phyloP scores from a whole-genome alignment of 345 rosid species.

The Salix dunnii region DNA sequence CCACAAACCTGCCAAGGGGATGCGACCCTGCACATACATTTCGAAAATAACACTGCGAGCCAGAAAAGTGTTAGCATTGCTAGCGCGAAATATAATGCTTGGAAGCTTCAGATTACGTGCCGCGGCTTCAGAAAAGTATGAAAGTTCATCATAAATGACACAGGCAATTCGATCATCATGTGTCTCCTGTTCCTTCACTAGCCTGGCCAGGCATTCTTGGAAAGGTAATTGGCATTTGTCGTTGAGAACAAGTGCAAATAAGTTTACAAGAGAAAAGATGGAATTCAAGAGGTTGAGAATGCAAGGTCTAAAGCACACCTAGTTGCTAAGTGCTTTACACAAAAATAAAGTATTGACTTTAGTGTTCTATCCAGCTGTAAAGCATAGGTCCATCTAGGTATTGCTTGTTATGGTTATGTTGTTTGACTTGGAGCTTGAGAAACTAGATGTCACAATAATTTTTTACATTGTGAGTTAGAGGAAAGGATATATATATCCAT shows the following conservation, averaged over 20 bases:
- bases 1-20: conserved; percentile 26
- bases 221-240: conserved; percentile 36
- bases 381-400: no score
- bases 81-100: conserved; percentile 26
- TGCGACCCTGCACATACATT: conserved; percentile 3
- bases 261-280: neutral
- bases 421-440: no score
- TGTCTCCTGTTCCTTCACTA: conserved; percentile 20
- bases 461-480: no score
- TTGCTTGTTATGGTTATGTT: no score
- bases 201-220: conserved; percentile 25
- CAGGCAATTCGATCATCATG: conserved; percentile 27
- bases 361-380: neutral
- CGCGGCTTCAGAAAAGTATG: conserved; percentile 40
- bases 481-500: no score
- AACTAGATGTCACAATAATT: no score
- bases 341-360: neutral
- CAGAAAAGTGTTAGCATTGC: conserved; percentile 10
- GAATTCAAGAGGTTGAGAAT: neutral
- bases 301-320: neutral
- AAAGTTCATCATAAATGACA: conserved; percentile 48
- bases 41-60: conserved; percentile 17
- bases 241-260: conserved; percentile 32
- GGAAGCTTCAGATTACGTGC: conserved; percentile 30
- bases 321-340: neutral